Percentiles rank a stretch among this genome's conserved stretches.
These are phyloP conservation scores for Chrysopogon serrulatus DNA, from an alignment of 176 grass and related monocot genomes.

Conservation along the genomic window DNA sequence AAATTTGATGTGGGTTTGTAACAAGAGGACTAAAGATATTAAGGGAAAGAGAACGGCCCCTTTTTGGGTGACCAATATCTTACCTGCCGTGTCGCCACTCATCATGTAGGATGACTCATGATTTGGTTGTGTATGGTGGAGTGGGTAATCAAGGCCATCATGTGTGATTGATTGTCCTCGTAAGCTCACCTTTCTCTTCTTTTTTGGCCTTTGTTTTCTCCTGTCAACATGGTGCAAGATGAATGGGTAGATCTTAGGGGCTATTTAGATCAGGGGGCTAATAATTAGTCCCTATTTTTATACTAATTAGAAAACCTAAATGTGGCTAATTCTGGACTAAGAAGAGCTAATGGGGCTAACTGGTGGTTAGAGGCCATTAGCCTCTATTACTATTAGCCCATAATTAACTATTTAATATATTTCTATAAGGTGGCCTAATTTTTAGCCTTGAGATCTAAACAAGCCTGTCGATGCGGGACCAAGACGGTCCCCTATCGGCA, in stretches of 20 bases:
- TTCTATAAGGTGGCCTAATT: too few species aligned
- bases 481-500: too few species aligned
- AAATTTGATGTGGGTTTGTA: not conserved
- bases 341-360: too few species aligned
- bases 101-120: not conserved
- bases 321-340: too few species aligned
- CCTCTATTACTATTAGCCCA: too few species aligned
- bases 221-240: not conserved
- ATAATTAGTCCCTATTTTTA: too few species aligned
- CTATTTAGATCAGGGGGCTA: too few species aligned
- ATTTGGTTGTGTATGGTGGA: not conserved
- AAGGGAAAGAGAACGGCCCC: not conserved
- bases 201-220: not conserved
- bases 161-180: conserved; percentile 9
- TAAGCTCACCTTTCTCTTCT: not conserved
- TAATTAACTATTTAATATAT: too few species aligned
- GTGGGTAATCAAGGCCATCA: conserved; percentile 13
- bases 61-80: not conserved
- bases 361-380: too few species aligned
- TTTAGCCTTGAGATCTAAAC: too few species aligned
- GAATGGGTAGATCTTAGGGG: not conserved
- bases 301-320: too few species aligned
- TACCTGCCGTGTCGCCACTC: not conserved
- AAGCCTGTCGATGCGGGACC: too few species aligned
- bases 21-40: not conserved